Conservation (phyloP, 345 rosid genomes). For the Eucalyptus globulus region DNA sequence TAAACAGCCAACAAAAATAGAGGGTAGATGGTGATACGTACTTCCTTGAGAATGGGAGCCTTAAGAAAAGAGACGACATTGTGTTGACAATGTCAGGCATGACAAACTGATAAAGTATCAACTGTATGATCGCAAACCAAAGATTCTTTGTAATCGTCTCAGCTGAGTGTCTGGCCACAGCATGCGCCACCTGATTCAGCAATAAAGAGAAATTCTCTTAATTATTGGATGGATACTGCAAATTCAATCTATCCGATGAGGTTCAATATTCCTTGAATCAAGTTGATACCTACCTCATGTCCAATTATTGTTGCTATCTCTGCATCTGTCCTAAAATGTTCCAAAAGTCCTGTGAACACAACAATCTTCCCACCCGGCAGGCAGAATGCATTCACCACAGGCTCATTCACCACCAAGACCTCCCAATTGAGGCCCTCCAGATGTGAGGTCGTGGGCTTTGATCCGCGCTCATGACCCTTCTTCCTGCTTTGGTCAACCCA, state of each 20-base stretch:
- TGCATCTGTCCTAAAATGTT: constrained; percentile 61
- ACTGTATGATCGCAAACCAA: constrained; percentile 66
- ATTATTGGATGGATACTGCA: not conserved
- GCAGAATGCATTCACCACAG: constrained; percentile 72
- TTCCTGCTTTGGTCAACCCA: constrained; percentile 78
- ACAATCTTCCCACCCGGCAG: constrained; percentile 92
- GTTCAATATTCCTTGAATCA: not conserved
- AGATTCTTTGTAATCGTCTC: constrained; percentile 66
- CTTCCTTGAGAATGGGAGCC: constrained; percentile 92
- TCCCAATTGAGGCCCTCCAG: constrained; percentile 88
- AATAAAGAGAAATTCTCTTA: not conserved
- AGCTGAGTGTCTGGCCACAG: constrained; percentile 78
- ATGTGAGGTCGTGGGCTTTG: constrained; percentile 37
- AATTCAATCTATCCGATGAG: not conserved
- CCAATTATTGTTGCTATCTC: constrained; percentile 90
- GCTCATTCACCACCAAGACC: constrained; percentile 73
- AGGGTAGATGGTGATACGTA: constrained; percentile 3
- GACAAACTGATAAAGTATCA: constrained; percentile 61
- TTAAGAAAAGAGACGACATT: constrained; percentile 65
- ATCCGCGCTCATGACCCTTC: constrained; percentile 33
- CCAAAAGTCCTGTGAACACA: constrained; percentile 75
- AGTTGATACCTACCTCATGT: constrained; percentile 73
- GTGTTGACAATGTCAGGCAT: constrained; percentile 73
- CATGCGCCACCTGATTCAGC: constrained; percentile 69
- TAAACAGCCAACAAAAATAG: not conserved